Base-by-base conservation (phyloP, 352 stramenopile genomes). In the Lagenidium giganteum region DNA sequence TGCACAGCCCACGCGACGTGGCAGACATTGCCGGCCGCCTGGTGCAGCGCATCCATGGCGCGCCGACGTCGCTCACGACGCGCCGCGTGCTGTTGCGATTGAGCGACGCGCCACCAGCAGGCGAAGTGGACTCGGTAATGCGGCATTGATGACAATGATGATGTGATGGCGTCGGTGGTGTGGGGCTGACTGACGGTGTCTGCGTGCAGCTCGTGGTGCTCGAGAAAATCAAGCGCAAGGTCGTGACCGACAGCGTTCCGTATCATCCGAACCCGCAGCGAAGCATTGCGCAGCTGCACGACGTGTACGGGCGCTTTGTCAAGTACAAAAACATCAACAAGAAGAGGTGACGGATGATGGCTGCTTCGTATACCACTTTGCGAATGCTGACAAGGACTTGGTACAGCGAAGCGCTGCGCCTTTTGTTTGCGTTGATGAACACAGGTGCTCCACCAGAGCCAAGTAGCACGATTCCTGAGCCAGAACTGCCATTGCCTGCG, bases 151-250 rank as follows among this genome's bases (percentile, higher is more conserved):
- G 4, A 54, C 13, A 16, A 33, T 43, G 23, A 11, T 27, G 25
- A 31, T 22, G 7, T 21, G 20, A 8, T 30, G 8, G 18, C 20
- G n/a, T 42, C 16, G n/a, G 7, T 57, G 13, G 12, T 18, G n/a
- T 46, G 38, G 9, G 22, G 16, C 18, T 43, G 21, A 8, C 17
- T 23, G 23, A 44, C 12, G n/a, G n/a, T n/a, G n/a, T n/a, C n/a
- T n/a, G n/a, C 32, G 5, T 38, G 30, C 35, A 91, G 79, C 67
- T 86, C 12, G 58, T 70, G 6, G 66, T 92, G 20, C 49, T 93
- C 32, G 72, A 85, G 34, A 82, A 88, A 53, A 93, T 93, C 35
- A 87, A 84, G 61, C 63, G 67, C 22, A 82, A 82, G 55, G 78
- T 88, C 17, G 37, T 39, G 21, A 39, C 40, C 14, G 63, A 88